Conservation (phyloP, 164 flowering plant genomes). For the Nelumbo lutea region DNA sequence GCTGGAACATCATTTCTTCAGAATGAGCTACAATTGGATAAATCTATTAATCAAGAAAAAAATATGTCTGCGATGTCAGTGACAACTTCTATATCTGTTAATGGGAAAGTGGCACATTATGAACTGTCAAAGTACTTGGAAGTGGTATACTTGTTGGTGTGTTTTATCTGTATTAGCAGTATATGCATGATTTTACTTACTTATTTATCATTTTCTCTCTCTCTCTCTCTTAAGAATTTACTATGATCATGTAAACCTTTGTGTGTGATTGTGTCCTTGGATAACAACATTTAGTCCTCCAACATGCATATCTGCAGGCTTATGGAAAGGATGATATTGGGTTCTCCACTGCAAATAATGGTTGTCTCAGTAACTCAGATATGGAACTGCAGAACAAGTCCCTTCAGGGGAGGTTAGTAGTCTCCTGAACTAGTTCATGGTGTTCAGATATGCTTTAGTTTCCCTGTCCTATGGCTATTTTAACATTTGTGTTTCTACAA, state of each 20-base stretch:
- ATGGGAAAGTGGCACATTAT: slow-evolving; percentile 21
- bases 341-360: slow-evolving; percentile 16
- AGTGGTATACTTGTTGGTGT: slow-evolving; percentile 15
- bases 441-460: background rate
- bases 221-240: background rate
- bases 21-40: slow-evolving; percentile 15
- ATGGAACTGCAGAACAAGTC: slow-evolving; percentile 9
- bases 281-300: background rate
- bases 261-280: background rate
- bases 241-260: background rate
- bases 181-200: too few relatives aligned
- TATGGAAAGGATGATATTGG: slow-evolving; percentile 14
- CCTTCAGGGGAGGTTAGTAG: slow-evolving; percentile 34
- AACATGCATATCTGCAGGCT: slow-evolving; percentile 24
- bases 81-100: slow-evolving; percentile 10
- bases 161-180: background rate
- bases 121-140: slow-evolving; percentile 14
- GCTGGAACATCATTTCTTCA: slow-evolving; percentile 12
- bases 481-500: too few relatives aligned
- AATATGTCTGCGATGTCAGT: slow-evolving; percentile 3
- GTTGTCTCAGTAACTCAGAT: slow-evolving; percentile 7
- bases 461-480: background rate
- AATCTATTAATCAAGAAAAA: slow-evolving; percentile 10
- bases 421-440: slow-evolving; percentile 5
- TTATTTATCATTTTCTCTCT: too few relatives aligned